Conservation (phyloP, 371 early-diverging fungal species). For the Parasitella parasitica region DNA sequence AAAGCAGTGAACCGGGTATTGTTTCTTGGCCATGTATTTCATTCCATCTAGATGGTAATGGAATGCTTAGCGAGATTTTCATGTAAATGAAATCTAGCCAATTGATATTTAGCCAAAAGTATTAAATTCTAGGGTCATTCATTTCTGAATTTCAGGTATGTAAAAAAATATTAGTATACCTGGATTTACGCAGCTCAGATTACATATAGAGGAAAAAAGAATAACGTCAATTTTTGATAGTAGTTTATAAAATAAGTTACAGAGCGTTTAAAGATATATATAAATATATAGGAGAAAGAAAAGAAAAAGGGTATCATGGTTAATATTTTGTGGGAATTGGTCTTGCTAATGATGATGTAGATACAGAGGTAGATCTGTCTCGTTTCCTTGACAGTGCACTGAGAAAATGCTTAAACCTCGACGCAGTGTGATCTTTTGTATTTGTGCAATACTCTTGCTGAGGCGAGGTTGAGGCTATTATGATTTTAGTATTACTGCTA, state of each 20-base stretch:
- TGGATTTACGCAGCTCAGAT: too few relatives aligned
- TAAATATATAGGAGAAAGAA: not conserved
- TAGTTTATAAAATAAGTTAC: not conserved
- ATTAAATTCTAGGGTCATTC: not conserved
- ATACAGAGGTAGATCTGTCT: not conserved
- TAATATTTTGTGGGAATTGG: slow-evolving; percentile 3
- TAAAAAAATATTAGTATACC: not conserved
- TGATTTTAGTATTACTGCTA: not conserved
- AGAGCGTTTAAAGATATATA: not conserved
- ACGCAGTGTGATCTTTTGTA: slow-evolving; percentile 2
- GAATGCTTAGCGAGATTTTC: too few relatives aligned
- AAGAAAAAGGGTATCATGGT: not conserved
- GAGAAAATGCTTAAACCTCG: slow-evolving; percentile 2
- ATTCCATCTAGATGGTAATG: too few relatives aligned
- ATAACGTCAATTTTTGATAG: not conserved
- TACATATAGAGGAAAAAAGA: not conserved
- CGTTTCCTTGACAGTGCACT: slow-evolving; percentile 1
- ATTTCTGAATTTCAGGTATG: not conserved
- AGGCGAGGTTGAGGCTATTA: not conserved
- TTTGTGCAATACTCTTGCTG: not conserved
- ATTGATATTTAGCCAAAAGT: too few relatives aligned
- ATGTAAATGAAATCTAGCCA: too few relatives aligned
- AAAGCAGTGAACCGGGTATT: too few relatives aligned
- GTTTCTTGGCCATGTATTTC: too few relatives aligned
- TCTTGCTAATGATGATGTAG: not conserved